phyloP scores from a whole-genome alignment of 768 basidiomycete species.

The Pisolithus albus region DNA sequence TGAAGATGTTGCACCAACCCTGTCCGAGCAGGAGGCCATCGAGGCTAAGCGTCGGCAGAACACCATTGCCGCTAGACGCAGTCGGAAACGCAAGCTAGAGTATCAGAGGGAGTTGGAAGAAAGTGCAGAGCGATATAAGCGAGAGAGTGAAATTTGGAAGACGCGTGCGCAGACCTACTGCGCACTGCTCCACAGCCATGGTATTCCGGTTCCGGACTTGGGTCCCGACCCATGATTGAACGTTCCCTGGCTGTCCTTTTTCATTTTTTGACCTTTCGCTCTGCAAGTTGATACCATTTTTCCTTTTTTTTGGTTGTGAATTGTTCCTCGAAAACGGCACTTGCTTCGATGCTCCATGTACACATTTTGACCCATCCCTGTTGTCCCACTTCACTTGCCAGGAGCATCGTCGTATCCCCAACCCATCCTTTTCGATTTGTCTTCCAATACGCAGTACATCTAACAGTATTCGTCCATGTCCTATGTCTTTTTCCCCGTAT shows the following conservation, averaged over 20 bases:
- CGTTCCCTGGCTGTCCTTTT: conserved; percentile 1
- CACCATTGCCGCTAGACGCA: conserved; percentile 77
- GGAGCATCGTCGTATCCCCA: conserved; percentile 53
- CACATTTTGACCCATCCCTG: conserved; percentile 17
- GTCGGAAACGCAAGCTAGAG: conserved; percentile 66
- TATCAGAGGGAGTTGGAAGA: conserved; percentile 63
- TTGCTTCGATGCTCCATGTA: conserved; percentile 43
- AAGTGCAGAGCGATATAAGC: conserved; percentile 41
- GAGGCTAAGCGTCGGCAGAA: conserved; percentile 78
- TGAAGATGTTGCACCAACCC: conserved; percentile 37
- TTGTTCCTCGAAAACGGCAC: neutral
- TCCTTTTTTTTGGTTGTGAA: conserved; percentile 12
- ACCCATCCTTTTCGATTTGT: neutral
- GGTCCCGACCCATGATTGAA: conserved; percentile 19
- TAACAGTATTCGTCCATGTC: no score
- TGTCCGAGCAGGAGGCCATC: conserved; percentile 59
- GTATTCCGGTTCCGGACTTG: conserved; percentile 50
- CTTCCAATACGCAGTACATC: no score
- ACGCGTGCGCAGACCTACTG: conserved; percentile 42
- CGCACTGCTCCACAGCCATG: conserved; percentile 51
- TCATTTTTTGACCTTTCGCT: conserved; percentile 6
- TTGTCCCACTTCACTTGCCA: conserved; percentile 38
- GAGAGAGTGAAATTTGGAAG: conserved; percentile 60
- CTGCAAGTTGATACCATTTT: neutral
- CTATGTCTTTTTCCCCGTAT: no score